phyloP scores from a whole-genome alignment of 805 yeast genomes.

The Nakazawaea molendinolei region DNA sequence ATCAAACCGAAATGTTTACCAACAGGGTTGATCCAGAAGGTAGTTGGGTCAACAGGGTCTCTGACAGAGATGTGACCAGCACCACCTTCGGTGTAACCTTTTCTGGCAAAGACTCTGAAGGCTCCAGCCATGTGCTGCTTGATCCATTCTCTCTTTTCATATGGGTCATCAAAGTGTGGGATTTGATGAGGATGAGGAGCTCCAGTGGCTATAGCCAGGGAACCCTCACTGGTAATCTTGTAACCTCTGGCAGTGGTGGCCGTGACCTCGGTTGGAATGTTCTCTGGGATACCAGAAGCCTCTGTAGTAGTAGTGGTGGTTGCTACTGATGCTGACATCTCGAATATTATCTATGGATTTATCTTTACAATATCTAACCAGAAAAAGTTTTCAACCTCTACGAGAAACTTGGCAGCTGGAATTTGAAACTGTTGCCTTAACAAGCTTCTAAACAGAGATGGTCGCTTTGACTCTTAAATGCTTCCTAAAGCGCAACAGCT shows the following conservation, averaged over 20 bases:
- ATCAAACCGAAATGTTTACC: constrained; percentile 66
- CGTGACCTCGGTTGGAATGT: constrained; percentile 20
- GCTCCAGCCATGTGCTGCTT: constrained; percentile 80
- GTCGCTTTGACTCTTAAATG: too few species aligned
- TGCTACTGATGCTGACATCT: too few species aligned
- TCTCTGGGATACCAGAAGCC: constrained; percentile 1
- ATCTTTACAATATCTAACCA: too few species aligned
- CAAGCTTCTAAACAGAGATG: too few species aligned
- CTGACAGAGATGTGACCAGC: constrained; percentile 85
- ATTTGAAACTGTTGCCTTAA: too few species aligned
- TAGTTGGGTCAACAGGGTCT: constrained; percentile 73
- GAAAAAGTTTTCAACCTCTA: too few species aligned
- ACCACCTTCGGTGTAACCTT: constrained; percentile 67
- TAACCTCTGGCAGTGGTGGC: constrained; percentile 35
- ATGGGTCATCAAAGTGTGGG: constrained; percentile 44
- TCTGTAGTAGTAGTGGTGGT: constrained; percentile 12
- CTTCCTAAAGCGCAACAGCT: too few species aligned
- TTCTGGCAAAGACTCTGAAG: constrained; percentile 75
- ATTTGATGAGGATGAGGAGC: constrained; percentile 41
- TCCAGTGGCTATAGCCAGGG: constrained; percentile 55
- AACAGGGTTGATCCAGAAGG: constrained; percentile 88
- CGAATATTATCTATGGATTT: too few species aligned
- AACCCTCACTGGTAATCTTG: constrained; percentile 38
- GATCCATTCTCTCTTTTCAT: constrained; percentile 46
- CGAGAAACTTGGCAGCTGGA: too few species aligned